Base-by-base conservation (phyloP, 2,329 filamentous ascomycete species). In the Huntiella bhutanensis region DNA sequence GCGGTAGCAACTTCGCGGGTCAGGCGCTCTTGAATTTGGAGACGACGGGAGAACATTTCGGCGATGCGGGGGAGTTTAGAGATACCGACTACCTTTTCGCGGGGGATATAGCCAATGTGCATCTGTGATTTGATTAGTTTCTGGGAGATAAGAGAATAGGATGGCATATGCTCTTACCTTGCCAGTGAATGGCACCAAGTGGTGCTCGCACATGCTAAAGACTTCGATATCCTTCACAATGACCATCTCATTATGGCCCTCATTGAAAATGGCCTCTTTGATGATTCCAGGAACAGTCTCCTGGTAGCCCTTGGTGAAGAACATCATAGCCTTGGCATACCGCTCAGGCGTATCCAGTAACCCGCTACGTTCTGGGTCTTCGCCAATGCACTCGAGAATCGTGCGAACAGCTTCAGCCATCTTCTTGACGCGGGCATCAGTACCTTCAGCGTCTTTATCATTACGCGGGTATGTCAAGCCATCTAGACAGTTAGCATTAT, bases 151-250 rank as follows among this genome's bases (percentile, higher is more conserved):
- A 8, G 22, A 4, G 22, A 10, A 28, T 3, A 28, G 7, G 8
- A 28, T 28, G 22, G 2, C 34, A 11, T 22, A 12, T 12, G 12
- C 15, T 51, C 60, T 43, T 67, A 87, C 84, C 75, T 94, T 96
- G 56, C 91, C 91, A 3, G 75, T 88, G 57, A 98, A 98, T 1
- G 91, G 91, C 5, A 98, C 88, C 59, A 98, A 72, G 59, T 98
- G 91, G 61, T 98, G 91, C 66, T 98, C 91, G 67, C 91, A 98
- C 38, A 96, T 68, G 52, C 82, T 88, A 62, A 86, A 93, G 10
- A 96, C 75, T 59, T 95, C 87, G 56, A 98, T 96, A 57, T 96
- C 87, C 65, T 93, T 94, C 49, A 98, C 85, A 56, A 96, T 94
- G 28, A 98, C 87, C 65, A 98, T 74, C 63, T 98, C 91, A 57